A percentile compares a stretch with the other conserved stretches of the same genome.
phyloP scores from a whole-genome alignment of 306 rosid genomes.

The Albizia julibrissin region DNA sequence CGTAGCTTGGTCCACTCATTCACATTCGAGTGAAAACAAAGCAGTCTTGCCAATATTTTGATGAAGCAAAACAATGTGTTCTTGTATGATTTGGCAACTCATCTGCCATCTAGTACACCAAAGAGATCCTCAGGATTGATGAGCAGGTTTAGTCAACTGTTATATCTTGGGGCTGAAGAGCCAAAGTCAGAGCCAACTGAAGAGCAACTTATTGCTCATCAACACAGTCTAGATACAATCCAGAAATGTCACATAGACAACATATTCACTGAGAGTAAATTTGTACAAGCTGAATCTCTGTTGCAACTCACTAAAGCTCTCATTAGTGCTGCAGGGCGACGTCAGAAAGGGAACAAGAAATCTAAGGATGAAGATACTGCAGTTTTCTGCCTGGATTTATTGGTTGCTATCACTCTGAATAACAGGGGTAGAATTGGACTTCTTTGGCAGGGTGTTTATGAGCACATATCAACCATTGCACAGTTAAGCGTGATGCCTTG shows the following conservation, averaged over 20 bases:
- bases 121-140: constrained; percentile 86
- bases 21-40: too few species aligned
- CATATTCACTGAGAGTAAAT: constrained; percentile 89
- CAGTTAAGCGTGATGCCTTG: constrained; percentile 92
- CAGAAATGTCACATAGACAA: constrained; percentile 86
- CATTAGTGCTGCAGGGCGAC: constrained; percentile 71
- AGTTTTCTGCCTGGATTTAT: constrained; percentile 87
- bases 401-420: constrained; percentile 83
- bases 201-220: constrained; percentile 93
- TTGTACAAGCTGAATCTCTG: constrained; percentile 90
- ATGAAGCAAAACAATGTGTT: too few species aligned
- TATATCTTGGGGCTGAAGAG: constrained; percentile 91
- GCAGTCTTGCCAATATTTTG: too few species aligned
- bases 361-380: constrained; percentile 84
- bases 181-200: constrained; percentile 81
- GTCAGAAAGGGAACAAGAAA: constrained; percentile 70
- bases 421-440: constrained; percentile 93
- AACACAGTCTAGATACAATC: constrained; percentile 73
- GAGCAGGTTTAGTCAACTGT: constrained; percentile 93
- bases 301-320: constrained; percentile 85
- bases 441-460: constrained; percentile 92
- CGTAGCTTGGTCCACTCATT: too few species aligned
- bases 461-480: constrained; percentile 81
- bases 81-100: constrained; percentile 45
- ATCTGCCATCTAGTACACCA: constrained; percentile 68